Conservation (phyloP, 2,329 filamentous ascomycete species). For the Pseudophaeomoniella oleicola region DNA sequence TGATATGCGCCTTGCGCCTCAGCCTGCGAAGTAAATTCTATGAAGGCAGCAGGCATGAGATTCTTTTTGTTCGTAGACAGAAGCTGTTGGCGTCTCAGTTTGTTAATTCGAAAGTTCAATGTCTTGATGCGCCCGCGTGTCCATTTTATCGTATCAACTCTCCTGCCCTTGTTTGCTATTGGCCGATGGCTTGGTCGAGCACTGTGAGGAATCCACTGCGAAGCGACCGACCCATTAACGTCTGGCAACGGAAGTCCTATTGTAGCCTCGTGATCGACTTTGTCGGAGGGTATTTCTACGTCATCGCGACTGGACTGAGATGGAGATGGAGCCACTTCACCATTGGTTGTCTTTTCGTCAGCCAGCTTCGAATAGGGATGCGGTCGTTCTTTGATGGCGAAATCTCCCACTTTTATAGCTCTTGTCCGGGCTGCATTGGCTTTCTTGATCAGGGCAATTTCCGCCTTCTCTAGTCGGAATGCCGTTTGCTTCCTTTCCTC, state of each 20-base stretch:
- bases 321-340: conserved; percentile 9
- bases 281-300: conserved; percentile 1
- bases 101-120: conserved; percentile 15
- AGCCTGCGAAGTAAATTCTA: conserved; percentile 71
- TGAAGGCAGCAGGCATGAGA: conserved; percentile 63
- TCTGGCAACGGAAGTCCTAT: conserved; percentile 7
- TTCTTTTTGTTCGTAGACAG: conserved; percentile 42
- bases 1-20: conserved; percentile 79
- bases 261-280: not conserved
- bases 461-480: conserved; percentile 68
- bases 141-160: conserved; percentile 24
- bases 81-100: conserved; percentile 18
- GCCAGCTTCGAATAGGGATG: not conserved
- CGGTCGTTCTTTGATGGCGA: conserved; percentile 17
- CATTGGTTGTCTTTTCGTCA: conserved; percentile 15
- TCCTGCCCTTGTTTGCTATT: conserved; percentile 19
- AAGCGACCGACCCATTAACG: conserved; percentile 20
- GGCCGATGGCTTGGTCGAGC: conserved; percentile 18
- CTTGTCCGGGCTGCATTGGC: conserved; percentile 59
- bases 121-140: conserved; percentile 17
- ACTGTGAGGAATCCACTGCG: conserved; percentile 19
- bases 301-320: not conserved
- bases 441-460: conserved; percentile 67
- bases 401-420: conserved; percentile 39
- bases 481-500: conserved; percentile 65